A percentile compares a stretch with the other conserved stretches of the same genome.
Conservation (phyloP, 805 yeast species). For the Candida multigemmis region DNA sequence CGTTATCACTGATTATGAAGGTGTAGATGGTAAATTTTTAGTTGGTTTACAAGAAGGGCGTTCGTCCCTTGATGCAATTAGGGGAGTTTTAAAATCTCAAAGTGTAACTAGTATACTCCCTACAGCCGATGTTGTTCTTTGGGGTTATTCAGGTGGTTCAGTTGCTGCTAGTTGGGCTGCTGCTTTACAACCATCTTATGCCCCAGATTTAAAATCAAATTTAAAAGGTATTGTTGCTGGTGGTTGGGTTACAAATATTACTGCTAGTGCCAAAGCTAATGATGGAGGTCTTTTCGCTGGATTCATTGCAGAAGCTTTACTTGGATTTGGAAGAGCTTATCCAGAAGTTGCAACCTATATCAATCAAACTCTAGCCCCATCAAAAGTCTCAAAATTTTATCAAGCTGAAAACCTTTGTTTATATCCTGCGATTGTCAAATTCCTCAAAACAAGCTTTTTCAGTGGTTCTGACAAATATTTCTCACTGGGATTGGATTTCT, state of each 20-base stretch:
- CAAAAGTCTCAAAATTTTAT: conserved; percentile 1
- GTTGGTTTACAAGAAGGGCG: conserved; percentile 14
- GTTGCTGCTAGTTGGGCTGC: conserved; percentile 21
- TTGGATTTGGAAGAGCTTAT: conserved; percentile 14
- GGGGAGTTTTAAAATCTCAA: conserved; percentile 11
- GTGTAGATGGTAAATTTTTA: conserved; percentile 14
- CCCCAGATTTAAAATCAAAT: conserved; percentile 13
- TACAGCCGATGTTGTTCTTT: conserved; percentile 11
- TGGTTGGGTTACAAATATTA: conserved; percentile 16
- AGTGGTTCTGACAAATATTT: conserved; percentile 6
- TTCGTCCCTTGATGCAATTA: conserved; percentile 13
- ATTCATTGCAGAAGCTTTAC: conserved; percentile 12
- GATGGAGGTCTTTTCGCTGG: conserved; percentile 15
- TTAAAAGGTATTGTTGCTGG: conserved; percentile 19
- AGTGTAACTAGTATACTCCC: conserved; percentile 9
- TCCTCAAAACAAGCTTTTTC: conserved; percentile 4
- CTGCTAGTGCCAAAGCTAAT: conserved; percentile 8
- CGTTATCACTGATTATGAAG: conserved; percentile 18
- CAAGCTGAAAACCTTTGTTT: neutral
- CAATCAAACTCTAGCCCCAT: neutral
- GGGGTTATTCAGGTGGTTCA: conserved; percentile 26
- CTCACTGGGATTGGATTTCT: conserved; percentile 5
- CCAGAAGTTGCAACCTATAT: conserved; percentile 9
- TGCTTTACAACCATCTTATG: conserved; percentile 15
- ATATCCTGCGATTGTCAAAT: conserved; percentile 1